These are phyloP conservation scores for Dryas integrifolia DNA, from an alignment of 331 rosid species.

Conservation along the genomic window DNA sequence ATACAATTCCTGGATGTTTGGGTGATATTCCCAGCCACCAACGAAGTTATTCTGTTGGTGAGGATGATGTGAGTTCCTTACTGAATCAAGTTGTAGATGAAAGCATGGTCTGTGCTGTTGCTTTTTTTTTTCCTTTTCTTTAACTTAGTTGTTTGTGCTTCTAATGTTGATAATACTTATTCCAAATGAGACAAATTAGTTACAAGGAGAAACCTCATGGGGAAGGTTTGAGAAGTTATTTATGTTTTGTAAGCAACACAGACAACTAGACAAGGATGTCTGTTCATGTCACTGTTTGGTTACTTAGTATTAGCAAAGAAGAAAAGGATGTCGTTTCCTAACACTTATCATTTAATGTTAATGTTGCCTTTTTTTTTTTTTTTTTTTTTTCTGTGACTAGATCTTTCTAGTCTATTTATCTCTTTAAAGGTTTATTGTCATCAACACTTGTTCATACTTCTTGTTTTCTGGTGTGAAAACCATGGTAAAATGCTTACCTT, in stretches of 20 bases:
- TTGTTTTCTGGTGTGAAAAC: conserved; percentile 19
- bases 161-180: neutral
- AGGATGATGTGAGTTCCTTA: conserved; percentile 76
- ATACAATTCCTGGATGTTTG: conserved; percentile 77
- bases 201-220: neutral
- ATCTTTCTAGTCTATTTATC: neutral
- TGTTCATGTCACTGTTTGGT: conserved; percentile 6
- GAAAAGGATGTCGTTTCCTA: conserved; percentile 16
- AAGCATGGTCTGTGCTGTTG: conserved; percentile 7
- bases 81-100: conserved; percentile 11
- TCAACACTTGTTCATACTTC: neutral
- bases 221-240: neutral
- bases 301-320: conserved; percentile 17
- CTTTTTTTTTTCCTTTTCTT: neutral
- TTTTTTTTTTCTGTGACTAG: neutral
- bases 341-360: conserved; percentile 8
- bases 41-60: conserved; percentile 70
- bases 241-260: neutral
- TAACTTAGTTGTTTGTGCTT: conserved; percentile 1
- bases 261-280: neutral
- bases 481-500: conserved; percentile 10
- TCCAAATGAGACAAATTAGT: neutral
- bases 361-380: neutral
- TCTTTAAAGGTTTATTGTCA: neutral
- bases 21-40: conserved; percentile 77